Evolutionary conservation across 2,329 filamentous ascomycete species (phyloP).

Genomic region (Bertia moriformis): DNA sequence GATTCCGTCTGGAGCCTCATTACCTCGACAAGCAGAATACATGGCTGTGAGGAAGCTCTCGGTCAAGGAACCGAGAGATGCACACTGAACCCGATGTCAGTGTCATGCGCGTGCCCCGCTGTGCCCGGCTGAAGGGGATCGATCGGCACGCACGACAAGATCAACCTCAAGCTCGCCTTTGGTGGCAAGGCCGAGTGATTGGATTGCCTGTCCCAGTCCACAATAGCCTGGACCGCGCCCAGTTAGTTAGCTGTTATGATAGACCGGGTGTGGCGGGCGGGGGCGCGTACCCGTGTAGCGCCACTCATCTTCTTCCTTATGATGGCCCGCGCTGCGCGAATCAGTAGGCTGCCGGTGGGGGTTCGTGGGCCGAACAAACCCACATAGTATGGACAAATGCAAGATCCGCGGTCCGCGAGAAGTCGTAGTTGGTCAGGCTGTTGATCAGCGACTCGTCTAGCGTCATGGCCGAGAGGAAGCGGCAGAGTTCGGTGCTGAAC

Average conservation of each 20-base stretch:
- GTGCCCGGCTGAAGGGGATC: constrained; percentile 1
- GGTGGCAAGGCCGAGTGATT: constrained; percentile 43
- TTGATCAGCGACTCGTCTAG: constrained; percentile 48
- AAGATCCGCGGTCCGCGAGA: constrained; percentile 53
- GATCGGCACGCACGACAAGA: constrained; percentile 40
- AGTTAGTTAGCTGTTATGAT: too few species aligned
- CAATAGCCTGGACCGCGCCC: constrained; percentile 67
- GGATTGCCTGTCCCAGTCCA: constrained; percentile 56
- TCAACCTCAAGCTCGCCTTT: constrained; percentile 49
- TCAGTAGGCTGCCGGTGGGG: constrained; percentile 1
- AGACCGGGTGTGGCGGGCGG: constrained; percentile 1
- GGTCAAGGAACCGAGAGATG: constrained; percentile 68
- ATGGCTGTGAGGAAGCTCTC: constrained; percentile 45
- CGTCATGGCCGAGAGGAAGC: constrained; percentile 55
- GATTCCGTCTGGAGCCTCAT: too few species aligned
- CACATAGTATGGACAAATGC: constrained; percentile 79
- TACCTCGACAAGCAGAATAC: constrained; percentile 40
- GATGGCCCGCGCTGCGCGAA: constrained; percentile 36
- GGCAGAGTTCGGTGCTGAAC: constrained; percentile 58
- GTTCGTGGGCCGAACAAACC: too few species aligned
- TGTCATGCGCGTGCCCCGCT: too few species aligned
- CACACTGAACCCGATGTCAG: too few species aligned
- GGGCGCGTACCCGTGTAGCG: constrained; percentile 21
- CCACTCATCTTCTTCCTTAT: constrained; percentile 28
- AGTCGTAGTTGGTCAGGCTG: constrained; percentile 70